Evolutionary conservation across 345 rosid species (phyloP).

Genomic region (Excoecaria agallocha): DNA sequence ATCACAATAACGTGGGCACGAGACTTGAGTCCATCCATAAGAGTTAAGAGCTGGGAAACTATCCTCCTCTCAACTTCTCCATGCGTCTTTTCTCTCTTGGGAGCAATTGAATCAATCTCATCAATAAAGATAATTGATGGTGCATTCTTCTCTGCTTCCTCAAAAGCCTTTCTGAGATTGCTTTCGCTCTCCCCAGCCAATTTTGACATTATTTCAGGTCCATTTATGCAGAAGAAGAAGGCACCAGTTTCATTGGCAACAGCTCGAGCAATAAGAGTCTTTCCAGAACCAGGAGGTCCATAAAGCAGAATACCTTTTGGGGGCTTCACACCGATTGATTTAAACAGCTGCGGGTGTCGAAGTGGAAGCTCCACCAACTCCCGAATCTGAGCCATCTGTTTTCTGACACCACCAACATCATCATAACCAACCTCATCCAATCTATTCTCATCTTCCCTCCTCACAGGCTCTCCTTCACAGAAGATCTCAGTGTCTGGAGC

Average conservation of each 20-base stretch:
- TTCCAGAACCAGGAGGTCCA: constrained; percentile 46
- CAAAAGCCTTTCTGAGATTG: constrained; percentile 93
- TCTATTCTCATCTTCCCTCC: constrained; percentile 89
- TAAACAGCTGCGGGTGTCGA: constrained; percentile 92
- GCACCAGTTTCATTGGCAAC: constrained; percentile 96
- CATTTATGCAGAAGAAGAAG: constrained; percentile 92
- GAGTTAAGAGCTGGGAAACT: constrained; percentile 89
- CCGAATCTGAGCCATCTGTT: constrained; percentile 97
- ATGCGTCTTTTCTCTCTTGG: constrained; percentile 90
- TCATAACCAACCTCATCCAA: constrained; percentile 94
- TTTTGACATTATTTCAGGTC: constrained; percentile 96
- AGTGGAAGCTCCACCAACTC: constrained; percentile 90
- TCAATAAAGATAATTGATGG: constrained; percentile 94
- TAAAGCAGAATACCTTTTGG: constrained; percentile 89
- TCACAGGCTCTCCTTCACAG: constrained; percentile 96
- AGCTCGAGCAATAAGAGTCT: constrained; percentile 93
- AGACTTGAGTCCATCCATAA: constrained; percentile 91
- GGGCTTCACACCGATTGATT: constrained; percentile 98
- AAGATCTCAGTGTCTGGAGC: constrained; percentile 96
- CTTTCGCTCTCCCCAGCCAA: constrained; percentile 99
- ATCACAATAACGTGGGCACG: constrained; percentile 94
- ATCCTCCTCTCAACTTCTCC: constrained; percentile 98
- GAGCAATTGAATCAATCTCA: constrained; percentile 95
- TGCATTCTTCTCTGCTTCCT: constrained; percentile 97
- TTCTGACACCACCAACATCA: constrained; percentile 98